Percentiles rank a stretch among this genome's conserved stretches.
Evolutionary conservation across 1,284 basidiomycete species (phyloP).

Genomic region (Megacollybia platyphylla): DNA sequence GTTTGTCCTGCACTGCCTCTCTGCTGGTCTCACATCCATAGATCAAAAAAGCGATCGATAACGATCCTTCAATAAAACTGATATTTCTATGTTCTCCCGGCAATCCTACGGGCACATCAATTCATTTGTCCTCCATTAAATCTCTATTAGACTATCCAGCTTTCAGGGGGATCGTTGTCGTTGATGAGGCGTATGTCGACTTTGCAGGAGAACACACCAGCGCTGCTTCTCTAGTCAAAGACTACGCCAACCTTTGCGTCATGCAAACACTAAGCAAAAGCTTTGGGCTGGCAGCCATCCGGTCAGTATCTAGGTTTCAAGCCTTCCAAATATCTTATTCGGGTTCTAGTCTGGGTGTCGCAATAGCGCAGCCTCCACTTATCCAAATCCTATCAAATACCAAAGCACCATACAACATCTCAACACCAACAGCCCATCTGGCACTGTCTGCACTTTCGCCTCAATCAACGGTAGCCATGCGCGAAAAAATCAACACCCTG

Average conservation of each 20-base stretch:
- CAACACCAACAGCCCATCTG: constrained; percentile 78
- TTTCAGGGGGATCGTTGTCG: constrained; percentile 86
- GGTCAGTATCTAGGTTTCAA: constrained; percentile 32
- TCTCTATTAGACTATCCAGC: constrained; percentile 68
- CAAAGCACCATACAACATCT: constrained; percentile 97
- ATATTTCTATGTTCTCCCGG: constrained; percentile 96
- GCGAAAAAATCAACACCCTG: constrained; percentile 49
- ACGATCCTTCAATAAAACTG: constrained; percentile 74
- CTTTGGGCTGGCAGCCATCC: constrained; percentile 91
- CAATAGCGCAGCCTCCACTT: constrained; percentile 79
- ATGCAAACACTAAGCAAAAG: constrained; percentile 95
- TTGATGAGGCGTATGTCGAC: constrained; percentile 98
- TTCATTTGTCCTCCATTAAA: constrained; percentile 62
- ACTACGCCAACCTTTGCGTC: constrained; percentile 86
- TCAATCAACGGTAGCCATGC: constrained; percentile 53
- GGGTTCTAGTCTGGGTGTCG: constrained; percentile 67
- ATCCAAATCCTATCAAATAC: constrained; percentile 92
- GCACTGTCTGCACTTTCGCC: constrained; percentile 71
- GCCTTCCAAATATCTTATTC: not conserved
- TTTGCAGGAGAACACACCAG: constrained; percentile 61
- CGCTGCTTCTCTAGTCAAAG: constrained; percentile 61
- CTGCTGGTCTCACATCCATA: constrained; percentile 15
- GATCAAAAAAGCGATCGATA: constrained; percentile 60
- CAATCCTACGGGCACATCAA: constrained; percentile 89
- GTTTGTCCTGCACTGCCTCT: constrained; percentile 11